These are phyloP conservation scores for Dendrobium huoshanense DNA, from an alignment of 106 monocot genomes.

Conservation along the genomic window DNA sequence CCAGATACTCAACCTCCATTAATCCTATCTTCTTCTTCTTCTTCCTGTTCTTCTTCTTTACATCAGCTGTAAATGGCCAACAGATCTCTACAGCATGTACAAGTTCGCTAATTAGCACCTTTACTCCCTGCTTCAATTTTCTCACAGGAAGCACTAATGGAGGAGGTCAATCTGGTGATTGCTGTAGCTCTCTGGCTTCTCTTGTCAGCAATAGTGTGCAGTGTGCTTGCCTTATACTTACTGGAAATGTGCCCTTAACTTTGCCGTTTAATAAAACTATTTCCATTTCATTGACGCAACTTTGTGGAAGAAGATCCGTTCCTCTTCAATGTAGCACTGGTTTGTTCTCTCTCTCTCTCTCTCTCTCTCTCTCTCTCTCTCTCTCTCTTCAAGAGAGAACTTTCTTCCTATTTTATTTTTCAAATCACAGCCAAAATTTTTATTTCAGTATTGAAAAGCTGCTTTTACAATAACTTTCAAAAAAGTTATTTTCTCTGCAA, in stretches of 20 bases:
- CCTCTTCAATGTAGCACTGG: slow-evolving; percentile 55
- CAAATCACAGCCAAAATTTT: no score
- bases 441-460: no score
- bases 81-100: slow-evolving; percentile 75
- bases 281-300: slow-evolving; percentile 43
- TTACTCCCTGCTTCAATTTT: slow-evolving; percentile 87
- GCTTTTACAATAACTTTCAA: no score
- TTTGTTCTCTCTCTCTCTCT: neutral
- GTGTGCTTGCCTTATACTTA: slow-evolving; percentile 75
- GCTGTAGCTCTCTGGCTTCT: slow-evolving; percentile 48
- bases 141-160: slow-evolving; percentile 80
- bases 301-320: slow-evolving; percentile 40
- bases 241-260: slow-evolving; percentile 69
- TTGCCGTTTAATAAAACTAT: slow-evolving; percentile 66
- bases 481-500: no score
- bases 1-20: no score
- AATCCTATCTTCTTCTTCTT: neutral
- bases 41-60: neutral
- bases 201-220: slow-evolving; percentile 40
- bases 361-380: neutral
- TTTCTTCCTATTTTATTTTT: no score
- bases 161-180: slow-evolving; percentile 50
- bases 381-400: no score
- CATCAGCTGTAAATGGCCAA: neutral
- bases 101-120: slow-evolving; percentile 38